Evolutionary conservation across 2,329 filamentous ascomycete species (phyloP), one percentile per base, ranked within the genome.

Genomic region (Nothopassalora personata): DNA sequence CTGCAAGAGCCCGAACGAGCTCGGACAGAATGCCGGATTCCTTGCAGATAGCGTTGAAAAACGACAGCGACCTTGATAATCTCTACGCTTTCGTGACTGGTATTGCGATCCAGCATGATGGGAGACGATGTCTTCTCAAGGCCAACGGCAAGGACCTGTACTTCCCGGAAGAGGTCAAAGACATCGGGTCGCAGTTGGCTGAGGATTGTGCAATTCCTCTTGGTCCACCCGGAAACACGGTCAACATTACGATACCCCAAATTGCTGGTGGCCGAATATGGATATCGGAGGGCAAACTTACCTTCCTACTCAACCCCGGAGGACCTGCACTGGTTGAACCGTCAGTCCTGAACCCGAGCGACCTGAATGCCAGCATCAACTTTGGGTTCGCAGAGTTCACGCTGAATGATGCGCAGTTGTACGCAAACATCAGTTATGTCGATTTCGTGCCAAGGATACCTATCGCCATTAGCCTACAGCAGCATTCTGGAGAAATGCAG

Each of bases 331-430:
- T 74, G 8, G 72, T 74, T 28, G 72, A 74, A 59, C 72, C 72
- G 7, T 67, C 62, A 10, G 72, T 74, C 0, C 60, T 74, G 34
- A 74, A 74, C 47, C 72, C 71, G 1, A 68, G 63, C 43, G 78
- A 81, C 58, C 76, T 76, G 1, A 80, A 79, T 64, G 73, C 73
- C 52, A 73, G 74, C 49, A 70, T 77, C 53, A 71, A 73, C 55
- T 81, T 79, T 70, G 73, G 73, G 1, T 80, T 80, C 59, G 72
- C 70, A 54, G 78, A 81, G 57, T 80, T 80, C 66, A 81, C 78
- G 1, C 74, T 74, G 66, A 80, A 80, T 60, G 71, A 75, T 58
- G 68, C 61, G 15, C 77, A 80, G 60, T 67, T 81, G 18, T 81
- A 79, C 58, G 78, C 77, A 34, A 81, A 81, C 59, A 74, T 73